Base-by-base conservation (phyloP, 1,139 yeast genomes). In the Candida sojae region DNA sequence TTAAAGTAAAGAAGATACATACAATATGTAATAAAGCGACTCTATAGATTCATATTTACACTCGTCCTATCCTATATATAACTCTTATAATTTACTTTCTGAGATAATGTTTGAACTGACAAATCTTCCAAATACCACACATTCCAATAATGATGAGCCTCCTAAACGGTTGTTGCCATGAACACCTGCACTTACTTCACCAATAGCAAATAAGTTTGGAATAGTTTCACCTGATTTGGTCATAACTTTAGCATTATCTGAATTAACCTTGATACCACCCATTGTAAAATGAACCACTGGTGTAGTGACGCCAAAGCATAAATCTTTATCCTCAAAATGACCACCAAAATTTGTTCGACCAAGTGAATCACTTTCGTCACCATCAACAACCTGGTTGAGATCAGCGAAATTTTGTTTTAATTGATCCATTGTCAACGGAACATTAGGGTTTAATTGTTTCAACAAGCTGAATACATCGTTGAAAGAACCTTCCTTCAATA, bases 231-330 rank as follows among this genome's bases (percentile, higher is more conserved):
- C 62, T 11, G 53, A 45, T 17, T 55, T 49, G 6, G 56, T 53
- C 2, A 67, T 42, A 1, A 67, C 73, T 40, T 65, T 65, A 3
- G 65, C 67, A 21, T 56, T 12, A 3, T 25, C 25, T 12, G 55
- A 45, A 47, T 68, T 63, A 8, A 70, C 66, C 37, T 66, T 63
- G 13, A 71, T 57, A 4, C 77, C 77, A 10, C 77, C 77, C 76
- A 71, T 71, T 2, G 74, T 59, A 48, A 68, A 71, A 54, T 71
- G 77, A 12, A 71, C 51, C 3, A 70, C 74, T 0, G 76, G 77
- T 1, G 76, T 71, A 0, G 69, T 64, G 17, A 69, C 56, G 1
- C 76, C 77, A 54, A 55, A 68, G 47, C 61, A 69, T 12, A 52
- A 10, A 46, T 45, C 45, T 2, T 48, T 43, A 2, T 54, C 40